A percentile compares a stretch with the other conserved stretches of the same genome.
Evolutionary conservation across 129 eudicot species (phyloP).

Genomic region (Daucus carota): DH1_v3.0 NC_030389.2:20762501-20763000

Average conservation of each 20-base stretch:
- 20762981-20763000: background rate
- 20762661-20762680: background rate
- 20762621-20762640: background rate
- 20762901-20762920: conserved; percentile 85
- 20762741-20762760: background rate
- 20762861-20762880: conserved; percentile 54
- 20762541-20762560: background rate
- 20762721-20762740: background rate
- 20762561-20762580: background rate
- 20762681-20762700: background rate
- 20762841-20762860: background rate
- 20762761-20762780: background rate
- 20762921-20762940: conserved; percentile 98
- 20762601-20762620: background rate
- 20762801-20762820: background rate
- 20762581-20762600: background rate
- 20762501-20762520: background rate
- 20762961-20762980: background rate
- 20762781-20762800: background rate
- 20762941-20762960: conserved; percentile 14
- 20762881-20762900: conserved; percentile 74
- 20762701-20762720: background rate
- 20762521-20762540: no score
- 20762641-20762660: background rate
- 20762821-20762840: background rate